Base-by-base conservation (phyloP, 257 asterid species). In the Scutellaria barbata region DNA sequence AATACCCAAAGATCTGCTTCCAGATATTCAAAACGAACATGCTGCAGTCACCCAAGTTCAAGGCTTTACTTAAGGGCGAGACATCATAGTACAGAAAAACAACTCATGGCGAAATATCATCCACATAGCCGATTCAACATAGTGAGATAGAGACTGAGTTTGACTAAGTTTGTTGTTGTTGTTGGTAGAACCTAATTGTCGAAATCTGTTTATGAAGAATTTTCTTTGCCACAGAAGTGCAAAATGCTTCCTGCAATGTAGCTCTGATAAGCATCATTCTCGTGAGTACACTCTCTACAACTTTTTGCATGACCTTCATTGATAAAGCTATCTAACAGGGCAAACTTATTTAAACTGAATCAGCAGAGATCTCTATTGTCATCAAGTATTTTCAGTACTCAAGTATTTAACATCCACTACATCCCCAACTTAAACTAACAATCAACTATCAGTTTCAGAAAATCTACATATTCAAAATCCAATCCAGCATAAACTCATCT, bases 1-100 rank as follows among this genome's bases (percentile, higher is more conserved):
- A 46, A 63, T 42, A 63, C 14, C 12, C 55, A 20, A 43, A 14
- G n/a, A 53, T 42, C 25, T 71, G 68, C 61, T 25, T 45, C 54
- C 65, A 41, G 30, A 58, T 35, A 18, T 16, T 20, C 47, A n/a
- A 64, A 64, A 25, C 2, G 37, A 13, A 41, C 20, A 41, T 18
- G 30, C 30, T 30, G 5, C 33, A 18, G 42, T 55, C 10, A 11
- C 35, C 16, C 13, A 68, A 68, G 22, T 33, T 1, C n/a, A 45
- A 17, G 12, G 43, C 13, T 30, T 14, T 58, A 40, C 68, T 58
- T 69, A 45, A 42, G 48, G 59, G 50, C 14, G n/a, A 18, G 37
- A 25, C 42, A 56, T 41, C 10, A n/a, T 6, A 67, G 40, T 7
- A 39, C 18, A 64, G 20, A 22, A 0, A 45, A 35, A 17, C 3